Conservation (phyloP, 768 basidiomycete genomes). For the Collybia sordida region DNA sequence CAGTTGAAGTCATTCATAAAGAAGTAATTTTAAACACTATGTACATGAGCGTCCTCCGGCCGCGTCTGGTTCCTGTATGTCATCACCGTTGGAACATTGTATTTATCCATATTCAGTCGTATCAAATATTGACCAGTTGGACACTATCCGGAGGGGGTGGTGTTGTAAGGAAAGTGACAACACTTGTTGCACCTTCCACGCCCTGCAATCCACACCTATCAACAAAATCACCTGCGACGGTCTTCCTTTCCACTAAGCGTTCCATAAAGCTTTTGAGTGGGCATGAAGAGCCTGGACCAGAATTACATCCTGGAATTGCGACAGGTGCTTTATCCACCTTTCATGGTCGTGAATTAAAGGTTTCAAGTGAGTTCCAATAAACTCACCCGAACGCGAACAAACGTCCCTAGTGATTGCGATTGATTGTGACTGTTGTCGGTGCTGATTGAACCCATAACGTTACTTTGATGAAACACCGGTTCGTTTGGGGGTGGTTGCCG, state of each 20-base stretch:
- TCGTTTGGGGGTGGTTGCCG: background rate
- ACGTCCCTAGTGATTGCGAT: conserved; percentile 12
- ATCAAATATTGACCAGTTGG: conserved; percentile 3
- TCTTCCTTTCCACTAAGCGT: conserved; percentile 26
- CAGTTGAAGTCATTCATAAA: no score
- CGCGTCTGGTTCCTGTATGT: background rate
- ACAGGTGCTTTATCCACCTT: conserved; percentile 36
- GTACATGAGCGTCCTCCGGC: no score
- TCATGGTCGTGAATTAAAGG: background rate
- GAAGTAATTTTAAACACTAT: background rate
- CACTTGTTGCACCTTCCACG: conserved; percentile 22
- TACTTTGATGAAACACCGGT: conserved; percentile 15
- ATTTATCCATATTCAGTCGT: conserved; percentile 1
- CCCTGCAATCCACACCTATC: conserved; percentile 30
- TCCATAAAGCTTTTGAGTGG: conserved; percentile 30
- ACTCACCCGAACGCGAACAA: conserved; percentile 35
- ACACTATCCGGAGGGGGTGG: conserved; percentile 7
- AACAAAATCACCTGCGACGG: conserved; percentile 35
- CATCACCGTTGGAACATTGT: background rate
- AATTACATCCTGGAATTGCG: conserved; percentile 36
- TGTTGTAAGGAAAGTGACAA: conserved; percentile 21
- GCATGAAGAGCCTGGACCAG: conserved; percentile 39
- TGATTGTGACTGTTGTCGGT: no score
- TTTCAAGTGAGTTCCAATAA: background rate
- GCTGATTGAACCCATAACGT: background rate